Base-by-base conservation (phyloP, 208 protist genomes). In the Acanthamoeba triangularis region DNA sequence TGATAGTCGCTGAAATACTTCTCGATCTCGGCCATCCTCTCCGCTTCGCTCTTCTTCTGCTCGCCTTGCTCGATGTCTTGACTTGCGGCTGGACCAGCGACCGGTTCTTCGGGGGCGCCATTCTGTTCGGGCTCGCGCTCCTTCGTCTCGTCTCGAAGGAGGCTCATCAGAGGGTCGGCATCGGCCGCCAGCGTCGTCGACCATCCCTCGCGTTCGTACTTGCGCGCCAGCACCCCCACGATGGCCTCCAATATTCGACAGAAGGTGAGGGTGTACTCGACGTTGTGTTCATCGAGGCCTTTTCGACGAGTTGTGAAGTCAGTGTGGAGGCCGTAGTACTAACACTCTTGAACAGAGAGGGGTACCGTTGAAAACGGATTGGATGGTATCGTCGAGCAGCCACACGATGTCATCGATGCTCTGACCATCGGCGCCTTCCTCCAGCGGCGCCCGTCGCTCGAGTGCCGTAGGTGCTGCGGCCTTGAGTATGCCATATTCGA, bases 371-470 rank as follows among this genome's bases (percentile, higher is more conserved):
- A 92, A 92, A 23, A 92, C 59, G 14, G 59, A 76, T 33, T 74
- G 59, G 41, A 92, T 92, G 6, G 85, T 92, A 33, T 92, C 85
- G 20, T 92, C 85, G 7, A 92, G 85, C 16, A 92, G 85, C 85
- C 85, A 92, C 59, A 92, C 85, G 23, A 92, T 92, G 59, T 92
- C 85, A n/a, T 74, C 44, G 6, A 59, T 52, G 44, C 69, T 56
- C 7, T 23, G 23, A 30, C 59, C 47, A 30, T 92, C 67, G 63
- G 10, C 63, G 63, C 63, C 25, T 72, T 30, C 74, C 74, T 37
- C 74, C 72, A 7, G 30, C 72, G 13, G 25, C 11, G 4, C n/a
- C 37, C 37, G 35, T 33, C 33, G 69, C 13, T 28, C 41, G 0
- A 33, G 23, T 74, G 25, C 13, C 5, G 25, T 41, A 3, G 44